phyloP scores from a whole-genome alignment of 2,329 filamentous ascomycete genomes.

The Botrytis fabae region DNA sequence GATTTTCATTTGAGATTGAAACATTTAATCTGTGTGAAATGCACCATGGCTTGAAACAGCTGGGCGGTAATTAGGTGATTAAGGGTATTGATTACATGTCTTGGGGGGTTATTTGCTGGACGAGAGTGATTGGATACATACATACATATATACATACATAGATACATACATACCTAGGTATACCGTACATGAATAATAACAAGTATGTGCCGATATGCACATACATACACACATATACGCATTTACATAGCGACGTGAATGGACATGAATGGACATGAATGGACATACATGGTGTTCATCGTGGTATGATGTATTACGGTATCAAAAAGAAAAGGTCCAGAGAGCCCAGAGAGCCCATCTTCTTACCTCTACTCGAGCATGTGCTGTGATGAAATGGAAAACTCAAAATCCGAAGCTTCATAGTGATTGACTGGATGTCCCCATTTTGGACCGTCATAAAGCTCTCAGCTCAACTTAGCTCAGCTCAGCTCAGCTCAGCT shows the following conservation, averaged over 20 bases:
- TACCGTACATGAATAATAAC: too few species aligned
- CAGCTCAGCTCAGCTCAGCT: not conserved
- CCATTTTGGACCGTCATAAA: slow-evolving; percentile 4
- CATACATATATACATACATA: not conserved
- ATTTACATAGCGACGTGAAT: not conserved
- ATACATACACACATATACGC: too few species aligned
- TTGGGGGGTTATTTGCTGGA: not conserved
- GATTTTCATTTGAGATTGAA: slow-evolving; percentile 17
- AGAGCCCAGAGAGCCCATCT: not conserved
- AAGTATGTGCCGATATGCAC: too few species aligned
- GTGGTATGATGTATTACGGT: not conserved
- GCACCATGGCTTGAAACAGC: slow-evolving; percentile 9
- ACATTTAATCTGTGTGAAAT: slow-evolving; percentile 17
- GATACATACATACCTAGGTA: too few species aligned
- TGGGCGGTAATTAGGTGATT: not conserved
- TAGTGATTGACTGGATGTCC: too few species aligned
- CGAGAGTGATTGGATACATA: not conserved
- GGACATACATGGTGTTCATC: not conserved
- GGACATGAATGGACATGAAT: not conserved
- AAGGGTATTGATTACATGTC: not conserved
- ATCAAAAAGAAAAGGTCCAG: not conserved
- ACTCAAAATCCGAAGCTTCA: not conserved
- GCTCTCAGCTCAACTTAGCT: not conserved
- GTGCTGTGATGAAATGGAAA: not conserved
- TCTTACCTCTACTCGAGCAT: not conserved